phyloP scores from a whole-genome alignment of 129 eudicot species.

The Cynara cardunculus region DNA sequence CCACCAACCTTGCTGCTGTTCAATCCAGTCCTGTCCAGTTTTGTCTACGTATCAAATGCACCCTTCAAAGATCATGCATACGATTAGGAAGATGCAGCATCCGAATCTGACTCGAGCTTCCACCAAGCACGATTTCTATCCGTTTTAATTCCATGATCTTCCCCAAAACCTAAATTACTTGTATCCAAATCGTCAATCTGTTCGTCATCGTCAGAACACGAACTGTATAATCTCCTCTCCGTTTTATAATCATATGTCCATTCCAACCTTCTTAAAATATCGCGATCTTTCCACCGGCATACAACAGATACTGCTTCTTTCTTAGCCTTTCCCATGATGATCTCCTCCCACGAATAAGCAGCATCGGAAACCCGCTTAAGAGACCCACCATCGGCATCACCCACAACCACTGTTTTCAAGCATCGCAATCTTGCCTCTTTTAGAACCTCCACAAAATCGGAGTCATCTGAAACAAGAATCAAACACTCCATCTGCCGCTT shows the following conservation, averaged over 20 bases:
- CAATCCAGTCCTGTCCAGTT: neutral
- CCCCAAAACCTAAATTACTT: constrained; percentile 26
- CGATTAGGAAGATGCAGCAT: constrained; percentile 11
- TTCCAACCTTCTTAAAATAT: constrained; percentile 60
- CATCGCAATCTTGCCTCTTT: constrained; percentile 77
- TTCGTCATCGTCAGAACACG: constrained; percentile 30
- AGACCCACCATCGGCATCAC: constrained; percentile 57
- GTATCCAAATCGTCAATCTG: constrained; percentile 26
- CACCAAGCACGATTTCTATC: constrained; percentile 52
- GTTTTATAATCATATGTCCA: constrained; percentile 64
- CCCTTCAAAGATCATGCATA: neutral
- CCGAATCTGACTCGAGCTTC: constrained; percentile 49
- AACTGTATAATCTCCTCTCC: constrained; percentile 25
- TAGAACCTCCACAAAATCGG: constrained; percentile 62
- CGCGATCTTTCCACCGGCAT: constrained; percentile 74
- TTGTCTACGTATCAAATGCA: neutral
- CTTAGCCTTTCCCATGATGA: constrained; percentile 73
- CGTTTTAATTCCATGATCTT: constrained; percentile 22
- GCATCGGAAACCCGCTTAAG: constrained; percentile 73
- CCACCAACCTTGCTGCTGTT: neutral
- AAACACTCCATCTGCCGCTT: constrained; percentile 46
- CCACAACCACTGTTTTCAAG: constrained; percentile 78
- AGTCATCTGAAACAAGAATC: constrained; percentile 84
- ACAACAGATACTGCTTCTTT: constrained; percentile 59
- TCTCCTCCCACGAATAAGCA: constrained; percentile 80